Percentiles rank a stretch among this genome's conserved stretches.
phyloP scores from a whole-genome alignment of 2,329 filamentous ascomycete species.

The Curvularia verruculosa region DNA sequence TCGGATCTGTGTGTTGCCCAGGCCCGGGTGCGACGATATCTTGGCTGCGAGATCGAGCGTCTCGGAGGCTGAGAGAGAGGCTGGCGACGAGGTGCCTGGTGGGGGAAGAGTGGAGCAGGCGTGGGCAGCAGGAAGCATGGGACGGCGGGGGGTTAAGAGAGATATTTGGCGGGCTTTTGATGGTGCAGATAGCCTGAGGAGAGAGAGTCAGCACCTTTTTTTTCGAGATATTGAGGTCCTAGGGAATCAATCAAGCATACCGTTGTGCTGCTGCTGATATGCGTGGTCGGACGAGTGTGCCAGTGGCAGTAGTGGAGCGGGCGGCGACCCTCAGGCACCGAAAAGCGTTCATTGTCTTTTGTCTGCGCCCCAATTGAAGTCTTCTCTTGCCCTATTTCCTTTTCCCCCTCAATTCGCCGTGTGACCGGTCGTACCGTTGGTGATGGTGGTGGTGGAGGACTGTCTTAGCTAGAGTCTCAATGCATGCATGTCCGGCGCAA shows the following conservation, averaged over 20 bases:
- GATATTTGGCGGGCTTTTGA: conserved; percentile 34
- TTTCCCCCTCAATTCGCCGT: neutral
- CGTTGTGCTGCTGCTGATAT: conserved; percentile 22
- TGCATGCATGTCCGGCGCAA: conserved; percentile 15
- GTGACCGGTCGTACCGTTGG: neutral
- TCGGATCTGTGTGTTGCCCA: conserved; percentile 51
- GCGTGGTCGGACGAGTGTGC: conserved; percentile 27
- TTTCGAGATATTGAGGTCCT: neutral
- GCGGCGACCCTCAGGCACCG: conserved; percentile 38
- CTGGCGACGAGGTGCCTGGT: conserved; percentile 24
- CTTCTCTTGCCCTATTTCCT: neutral
- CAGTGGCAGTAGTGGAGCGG: conserved; percentile 25
- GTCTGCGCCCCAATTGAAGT: neutral
- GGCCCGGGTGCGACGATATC: conserved; percentile 46
- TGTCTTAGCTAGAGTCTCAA: neutral
- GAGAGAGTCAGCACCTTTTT: neutral
- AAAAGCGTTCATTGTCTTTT: conserved; percentile 41
- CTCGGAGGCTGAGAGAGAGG: conserved; percentile 20
- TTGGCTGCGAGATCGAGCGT: conserved; percentile 46
- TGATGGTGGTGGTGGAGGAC: neutral
- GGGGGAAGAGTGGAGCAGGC: conserved; percentile 24
- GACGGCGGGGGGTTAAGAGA: conserved; percentile 35
- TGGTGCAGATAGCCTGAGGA: conserved; percentile 13
- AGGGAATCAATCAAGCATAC: conserved; percentile 18
- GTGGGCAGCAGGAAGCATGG: conserved; percentile 28